Evolutionary conservation across 2,329 filamentous ascomycete genomes (phyloP).

Genomic region (Myotisia sp.): DNA sequence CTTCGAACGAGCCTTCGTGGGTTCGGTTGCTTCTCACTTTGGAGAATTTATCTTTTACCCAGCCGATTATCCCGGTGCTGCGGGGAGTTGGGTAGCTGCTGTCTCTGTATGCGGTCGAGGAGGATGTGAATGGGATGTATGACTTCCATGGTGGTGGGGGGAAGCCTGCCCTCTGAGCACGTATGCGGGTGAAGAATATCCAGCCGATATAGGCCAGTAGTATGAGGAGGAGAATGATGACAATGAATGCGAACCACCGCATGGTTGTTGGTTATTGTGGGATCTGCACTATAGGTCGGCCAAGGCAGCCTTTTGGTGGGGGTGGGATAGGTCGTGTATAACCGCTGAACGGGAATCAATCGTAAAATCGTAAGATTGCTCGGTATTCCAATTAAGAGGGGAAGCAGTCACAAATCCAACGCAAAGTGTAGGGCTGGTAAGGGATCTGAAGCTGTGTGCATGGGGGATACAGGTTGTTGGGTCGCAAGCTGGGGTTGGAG

Average conservation of each 20-base stretch:
- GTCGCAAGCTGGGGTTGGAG: too few species aligned
- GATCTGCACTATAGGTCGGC: neutral
- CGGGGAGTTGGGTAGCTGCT: constrained; percentile 35
- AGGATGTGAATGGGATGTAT: constrained; percentile 56
- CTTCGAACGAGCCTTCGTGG: constrained; percentile 58
- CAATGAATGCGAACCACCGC: constrained; percentile 36
- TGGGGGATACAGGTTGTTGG: too few species aligned
- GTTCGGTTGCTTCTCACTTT: constrained; percentile 51
- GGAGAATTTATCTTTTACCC: constrained; percentile 54
- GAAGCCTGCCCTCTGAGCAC: constrained; percentile 59
- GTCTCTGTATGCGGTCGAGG: constrained; percentile 33
- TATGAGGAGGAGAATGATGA: constrained; percentile 45
- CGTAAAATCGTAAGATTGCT: too few species aligned
- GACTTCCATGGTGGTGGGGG: constrained; percentile 50
- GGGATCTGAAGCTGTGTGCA: too few species aligned
- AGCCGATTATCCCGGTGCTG: constrained; percentile 52
- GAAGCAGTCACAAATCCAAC: too few species aligned
- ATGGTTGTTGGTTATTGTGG: constrained; percentile 16
- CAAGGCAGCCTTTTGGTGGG: too few species aligned
- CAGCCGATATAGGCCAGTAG: constrained; percentile 47
- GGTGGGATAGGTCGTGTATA: too few species aligned
- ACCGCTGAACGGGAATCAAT: too few species aligned
- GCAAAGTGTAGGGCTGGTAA: too few species aligned
- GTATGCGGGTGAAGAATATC: constrained; percentile 57
- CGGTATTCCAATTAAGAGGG: too few species aligned